A percentile compares a stretch with the other conserved stretches of the same genome.
Conservation (phyloP, 768 basidiomycete species). For the Xerocomus potaroensis region DNA sequence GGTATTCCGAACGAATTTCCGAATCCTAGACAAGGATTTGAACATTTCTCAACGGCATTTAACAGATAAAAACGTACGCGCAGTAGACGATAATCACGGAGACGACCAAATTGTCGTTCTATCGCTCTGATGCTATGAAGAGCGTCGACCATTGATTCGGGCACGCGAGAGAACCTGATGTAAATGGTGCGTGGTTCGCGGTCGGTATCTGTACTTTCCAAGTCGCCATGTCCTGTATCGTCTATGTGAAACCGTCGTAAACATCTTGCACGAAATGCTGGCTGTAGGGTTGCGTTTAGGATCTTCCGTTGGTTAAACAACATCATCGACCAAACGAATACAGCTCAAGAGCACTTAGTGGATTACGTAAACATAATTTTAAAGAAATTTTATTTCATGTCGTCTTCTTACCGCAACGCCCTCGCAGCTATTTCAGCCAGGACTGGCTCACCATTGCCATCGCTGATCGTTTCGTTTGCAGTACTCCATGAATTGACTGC, state of each 20-base stretch:
- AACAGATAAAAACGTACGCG: conserved; percentile 32
- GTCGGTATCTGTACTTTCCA: conserved; percentile 5
- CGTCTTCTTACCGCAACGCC: conserved; percentile 45
- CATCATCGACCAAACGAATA: too few relatives aligned
- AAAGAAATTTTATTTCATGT: conserved; percentile 14
- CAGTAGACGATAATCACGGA: conserved; percentile 40
- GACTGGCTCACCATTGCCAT: conserved; percentile 73
- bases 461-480: conserved; percentile 73
- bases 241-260: conserved; percentile 21
- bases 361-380: conserved; percentile 22
- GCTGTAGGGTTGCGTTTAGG: background rate
- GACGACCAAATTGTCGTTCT: conserved; percentile 50
- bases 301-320: conserved; percentile 7
- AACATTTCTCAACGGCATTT: background rate
- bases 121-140: conserved; percentile 49
- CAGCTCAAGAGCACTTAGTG: too few relatives aligned
- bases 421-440: conserved; percentile 59
- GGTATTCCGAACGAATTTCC: conserved; percentile 42
- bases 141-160: conserved; percentile 47
- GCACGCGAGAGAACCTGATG: conserved; percentile 38
- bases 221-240: conserved; percentile 18
- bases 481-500: conserved; percentile 86
- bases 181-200: conserved; percentile 28
- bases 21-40: conserved; percentile 36
- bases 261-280: background rate